Percentiles rank a stretch among this genome's conserved stretches.
phyloP scores from a whole-genome alignment of 2,329 filamentous ascomycete genomes.

The Fonsecaea nubica region DNA sequence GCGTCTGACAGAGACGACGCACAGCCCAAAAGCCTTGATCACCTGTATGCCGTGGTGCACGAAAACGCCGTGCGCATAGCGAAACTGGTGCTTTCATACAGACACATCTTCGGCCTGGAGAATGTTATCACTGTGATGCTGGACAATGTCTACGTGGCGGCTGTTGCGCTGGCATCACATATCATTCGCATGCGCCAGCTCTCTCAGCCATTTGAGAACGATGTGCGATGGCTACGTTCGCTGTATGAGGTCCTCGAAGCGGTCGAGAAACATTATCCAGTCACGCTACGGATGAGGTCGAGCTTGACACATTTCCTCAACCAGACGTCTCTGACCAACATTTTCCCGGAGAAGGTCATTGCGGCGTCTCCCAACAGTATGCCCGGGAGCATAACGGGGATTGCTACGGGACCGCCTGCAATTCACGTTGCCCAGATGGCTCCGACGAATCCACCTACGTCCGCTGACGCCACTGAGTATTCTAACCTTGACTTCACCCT shows the following conservation, averaged over 20 bases:
- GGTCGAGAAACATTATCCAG: background rate
- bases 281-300: background rate
- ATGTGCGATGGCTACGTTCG: background rate
- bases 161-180: background rate
- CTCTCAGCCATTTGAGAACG: background rate
- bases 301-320: too few species aligned
- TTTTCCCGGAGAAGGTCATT: too few species aligned
- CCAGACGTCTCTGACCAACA: too few species aligned
- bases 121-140: background rate
- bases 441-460: too few species aligned
- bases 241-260: constrained; percentile 4
- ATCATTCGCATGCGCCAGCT: background rate
- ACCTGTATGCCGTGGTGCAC: background rate
- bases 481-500: too few species aligned
- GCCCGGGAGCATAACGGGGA: too few species aligned
- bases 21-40: too few species aligned
- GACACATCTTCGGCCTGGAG: constrained; percentile 2
- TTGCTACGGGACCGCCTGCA: too few species aligned
- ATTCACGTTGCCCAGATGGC: too few species aligned
- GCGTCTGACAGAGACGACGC: too few species aligned
- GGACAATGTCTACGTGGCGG: constrained; percentile 8
- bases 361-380: too few species aligned
- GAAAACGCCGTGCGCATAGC: constrained; percentile 8
- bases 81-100: background rate
- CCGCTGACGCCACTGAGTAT: too few species aligned